A percentile compares a stretch with the other conserved stretches of the same genome.
Evolutionary conservation across 2,329 filamentous ascomycete species (phyloP).

Genomic region (Nemania abortiva): DNA sequence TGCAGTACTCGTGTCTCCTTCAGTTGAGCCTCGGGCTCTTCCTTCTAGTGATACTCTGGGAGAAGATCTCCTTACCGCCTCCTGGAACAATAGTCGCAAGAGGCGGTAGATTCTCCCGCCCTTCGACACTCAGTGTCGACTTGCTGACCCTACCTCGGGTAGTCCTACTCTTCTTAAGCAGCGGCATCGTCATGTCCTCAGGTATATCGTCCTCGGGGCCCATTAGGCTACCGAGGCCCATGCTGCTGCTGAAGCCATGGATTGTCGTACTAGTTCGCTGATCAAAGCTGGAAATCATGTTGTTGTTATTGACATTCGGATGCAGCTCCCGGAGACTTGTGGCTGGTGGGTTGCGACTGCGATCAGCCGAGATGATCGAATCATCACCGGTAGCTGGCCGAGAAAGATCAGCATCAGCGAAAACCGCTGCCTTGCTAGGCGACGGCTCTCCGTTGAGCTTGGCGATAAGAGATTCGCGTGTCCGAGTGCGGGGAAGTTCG

Average conservation of each 20-base stretch:
- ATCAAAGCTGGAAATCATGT: constrained; percentile 58
- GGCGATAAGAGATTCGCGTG: constrained; percentile 60
- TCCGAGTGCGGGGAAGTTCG: constrained; percentile 78
- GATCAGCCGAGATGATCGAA: constrained; percentile 36
- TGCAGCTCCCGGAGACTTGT: constrained; percentile 68
- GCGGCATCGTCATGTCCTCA: constrained; percentile 58
- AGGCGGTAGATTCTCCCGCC: constrained; percentile 64
- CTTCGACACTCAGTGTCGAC: constrained; percentile 55
- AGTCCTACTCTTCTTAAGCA: constrained; percentile 60
- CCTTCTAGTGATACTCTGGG: constrained; percentile 61
- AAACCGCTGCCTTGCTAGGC: constrained; percentile 56
- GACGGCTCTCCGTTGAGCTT: constrained; percentile 54
- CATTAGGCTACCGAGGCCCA: constrained; percentile 36
- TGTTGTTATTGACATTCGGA: constrained; percentile 60
- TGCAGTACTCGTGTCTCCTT: not conserved
- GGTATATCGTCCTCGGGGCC: constrained; percentile 37
- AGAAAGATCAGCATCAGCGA: constrained; percentile 55
- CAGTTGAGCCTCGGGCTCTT: constrained; percentile 66
- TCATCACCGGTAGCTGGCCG: constrained; percentile 46
- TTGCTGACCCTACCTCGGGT: constrained; percentile 53
- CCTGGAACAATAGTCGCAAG: constrained; percentile 47
- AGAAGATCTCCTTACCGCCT: constrained; percentile 54
- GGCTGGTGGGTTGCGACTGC: constrained; percentile 50
- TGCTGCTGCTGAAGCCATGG: constrained; percentile 46
- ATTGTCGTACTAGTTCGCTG: constrained; percentile 57